These are phyloP conservation scores for Rhododendron simsii DNA, from an alignment of 148 eudicot species.

Conservation along the genomic window DNA sequence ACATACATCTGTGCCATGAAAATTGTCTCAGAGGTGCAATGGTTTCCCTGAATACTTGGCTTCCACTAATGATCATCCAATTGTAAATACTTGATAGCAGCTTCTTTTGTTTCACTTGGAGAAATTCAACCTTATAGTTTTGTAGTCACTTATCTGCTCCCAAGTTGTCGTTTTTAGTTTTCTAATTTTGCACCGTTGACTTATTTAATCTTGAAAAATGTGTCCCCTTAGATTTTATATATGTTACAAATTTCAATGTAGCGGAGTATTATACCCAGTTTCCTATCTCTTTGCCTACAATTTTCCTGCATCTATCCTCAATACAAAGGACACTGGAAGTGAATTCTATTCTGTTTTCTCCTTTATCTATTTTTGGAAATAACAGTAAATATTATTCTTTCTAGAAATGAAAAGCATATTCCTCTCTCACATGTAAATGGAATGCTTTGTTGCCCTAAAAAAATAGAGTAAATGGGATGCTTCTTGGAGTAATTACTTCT, in stretches of 20 bases:
- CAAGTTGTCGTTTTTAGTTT: neutral
- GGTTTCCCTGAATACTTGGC: neutral
- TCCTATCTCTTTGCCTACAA: neutral
- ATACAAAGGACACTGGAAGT: neutral
- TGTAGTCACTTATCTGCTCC: neutral
- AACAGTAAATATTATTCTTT: neutral
- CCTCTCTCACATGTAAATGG: neutral
- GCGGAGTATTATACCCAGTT: neutral
- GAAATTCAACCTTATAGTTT: neutral
- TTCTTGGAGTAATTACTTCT: neutral
- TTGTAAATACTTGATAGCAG: neutral
- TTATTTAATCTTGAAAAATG: neutral
- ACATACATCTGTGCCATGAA: neutral
- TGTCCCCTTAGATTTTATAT: neutral
- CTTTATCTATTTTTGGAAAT: neutral
- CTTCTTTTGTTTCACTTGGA: neutral
- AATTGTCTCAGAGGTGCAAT: slow-evolving; percentile 3
- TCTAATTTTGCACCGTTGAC: neutral
- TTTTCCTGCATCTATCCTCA: neutral
- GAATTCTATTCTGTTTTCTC: neutral
- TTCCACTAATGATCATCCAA: neutral
- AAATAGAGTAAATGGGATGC: neutral
- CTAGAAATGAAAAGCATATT: neutral
- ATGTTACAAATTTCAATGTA: neutral
- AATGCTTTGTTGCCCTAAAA: neutral